Base-by-base conservation (phyloP, 352 stramenopile species). In the Phytophthora brassicae region DNA sequence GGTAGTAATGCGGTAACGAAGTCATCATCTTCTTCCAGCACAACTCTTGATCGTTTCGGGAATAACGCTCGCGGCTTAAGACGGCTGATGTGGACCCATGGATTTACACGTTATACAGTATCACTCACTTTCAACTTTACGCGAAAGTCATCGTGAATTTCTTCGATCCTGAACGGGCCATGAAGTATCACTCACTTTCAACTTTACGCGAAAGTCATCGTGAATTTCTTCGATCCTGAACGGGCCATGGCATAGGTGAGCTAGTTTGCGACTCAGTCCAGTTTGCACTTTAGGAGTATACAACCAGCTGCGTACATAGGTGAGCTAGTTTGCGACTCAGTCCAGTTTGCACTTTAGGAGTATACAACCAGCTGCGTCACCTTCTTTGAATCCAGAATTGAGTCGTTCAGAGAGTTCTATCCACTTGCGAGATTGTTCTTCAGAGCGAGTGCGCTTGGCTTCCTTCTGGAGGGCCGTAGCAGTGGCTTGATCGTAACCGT, bases 391-490 rank as follows among this genome's bases (percentile, higher is more conserved):
- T 3, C 36, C 36, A 22, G 36, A 22, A 3, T 8, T 42, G 12
- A 20, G 4, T 13, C 36, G 36, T 11, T 42, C 36, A 11, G 36
- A 42, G 0, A 42, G 4, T 20, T 42, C 36, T 11, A 12, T 22
- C 36, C 36, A 42, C 36, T 42, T 42, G 16, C 7, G 13, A 5
- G 36, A 22, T 8, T 42, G 46, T 4, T 11, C 20, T 8, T 11
- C 38, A 5, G 46, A 64, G 0, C 56, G 46, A 2, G 5, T 6
- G 3, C 11, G 38, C n/a, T 64, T 57, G 7, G 36, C 56, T 9
- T 50, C 44, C 35, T 48, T 50, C 8, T 64, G 56, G 2, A 64
- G 23, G 4, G 56, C 56, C 16, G 50, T n/a, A 1, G 56, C 56
- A 23, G 28, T 52, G 1, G 36, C 56, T 4, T 46, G 19, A 0